Conservation (phyloP, 2,329 filamentous ascomycete genomes). For the Fusarium guadeloupense region DNA sequence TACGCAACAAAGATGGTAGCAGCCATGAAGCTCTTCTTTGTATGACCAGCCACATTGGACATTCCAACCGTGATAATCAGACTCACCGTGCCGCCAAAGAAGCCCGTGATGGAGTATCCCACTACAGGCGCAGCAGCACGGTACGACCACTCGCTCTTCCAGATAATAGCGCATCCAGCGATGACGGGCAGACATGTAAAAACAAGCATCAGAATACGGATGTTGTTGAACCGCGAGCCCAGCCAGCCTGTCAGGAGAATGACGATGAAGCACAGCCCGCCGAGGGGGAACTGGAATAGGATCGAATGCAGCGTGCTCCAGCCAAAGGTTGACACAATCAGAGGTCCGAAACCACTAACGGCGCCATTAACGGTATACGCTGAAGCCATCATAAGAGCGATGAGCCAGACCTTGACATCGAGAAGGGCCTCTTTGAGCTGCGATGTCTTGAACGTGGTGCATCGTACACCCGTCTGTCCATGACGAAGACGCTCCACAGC, state of each 20-base stretch:
- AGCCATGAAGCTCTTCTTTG: conserved; percentile 81
- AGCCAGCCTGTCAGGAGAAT: conserved; percentile 75
- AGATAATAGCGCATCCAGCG: conserved; percentile 77
- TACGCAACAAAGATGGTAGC: conserved; percentile 79
- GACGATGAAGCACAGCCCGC: conserved; percentile 71
- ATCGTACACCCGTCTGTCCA: conserved; percentile 71
- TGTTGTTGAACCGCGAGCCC: conserved; percentile 67
- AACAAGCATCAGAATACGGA: conserved; percentile 71
- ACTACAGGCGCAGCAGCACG: conserved; percentile 72
- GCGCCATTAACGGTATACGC: conserved; percentile 78
- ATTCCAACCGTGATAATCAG: conserved; percentile 61
- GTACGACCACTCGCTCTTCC: conserved; percentile 72
- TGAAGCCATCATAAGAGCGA: conserved; percentile 74
- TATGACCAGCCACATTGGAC: conserved; percentile 78
- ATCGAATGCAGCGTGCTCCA: conserved; percentile 72
- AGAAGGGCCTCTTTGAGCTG: conserved; percentile 67
- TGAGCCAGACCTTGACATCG: conserved; percentile 71
- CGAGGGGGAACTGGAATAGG: conserved; percentile 78
- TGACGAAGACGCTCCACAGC: conserved; percentile 70
- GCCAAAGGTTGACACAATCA: conserved; percentile 78
- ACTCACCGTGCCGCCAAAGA: conserved; percentile 76
- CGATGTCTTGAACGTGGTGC: conserved; percentile 65
- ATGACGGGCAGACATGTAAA: conserved; percentile 77
- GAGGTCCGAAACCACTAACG: conserved; percentile 73
- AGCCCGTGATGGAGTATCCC: conserved; percentile 77